Evolutionary conservation across 352 stramenopile species (phyloP), one percentile per base, ranked within the genome.

Genomic region (Blastocystis sp.): DNA sequence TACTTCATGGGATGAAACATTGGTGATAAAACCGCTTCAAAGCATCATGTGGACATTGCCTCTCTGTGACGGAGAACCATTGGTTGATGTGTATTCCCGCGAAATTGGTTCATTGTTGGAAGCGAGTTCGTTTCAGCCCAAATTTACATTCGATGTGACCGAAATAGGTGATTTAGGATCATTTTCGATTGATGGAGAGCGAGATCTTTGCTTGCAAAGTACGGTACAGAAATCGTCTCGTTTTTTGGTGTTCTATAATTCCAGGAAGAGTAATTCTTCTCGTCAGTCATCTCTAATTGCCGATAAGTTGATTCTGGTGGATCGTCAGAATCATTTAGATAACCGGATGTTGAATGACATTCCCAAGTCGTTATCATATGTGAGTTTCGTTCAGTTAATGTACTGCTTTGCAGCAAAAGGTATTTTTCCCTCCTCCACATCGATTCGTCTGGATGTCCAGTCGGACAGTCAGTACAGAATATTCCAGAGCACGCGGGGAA

Each of bases 41-140:
- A 59, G 34, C 11, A n/a, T 39, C 39, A 81, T 81, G 70, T 64
- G 24, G 8, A 64, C 70, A n/a, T 56, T 81, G 47, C 43, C 70
- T 18, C 43, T 54, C 16, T 11, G 47, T 18, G 41, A 81, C 7
- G 34, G 34, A 43, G 64, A 75, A 18, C 18, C 64, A 41, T 41
- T 47, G 45, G 37, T 75, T 18, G 34, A 53, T 53, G 66, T 78
- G 7, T 78, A 34, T 55, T 20, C 66, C 3, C 66, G 66, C 5
- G 39, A 55, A 56, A 39, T 55, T 47, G 66, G 66, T 24, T 26
- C 13, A 34, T 55, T 78, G 8, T 16, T 53, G 43, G 50, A 53
- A 37, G 39, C 18, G 11, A 45, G 24, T 20, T 54, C 66, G 20
- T 78, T 47, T 20, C 16, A 66, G 37, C 9, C n/a, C 0, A 34